Conservation (phyloP, 805 yeast species). For the Ogataea nitratoaversa region DNA sequence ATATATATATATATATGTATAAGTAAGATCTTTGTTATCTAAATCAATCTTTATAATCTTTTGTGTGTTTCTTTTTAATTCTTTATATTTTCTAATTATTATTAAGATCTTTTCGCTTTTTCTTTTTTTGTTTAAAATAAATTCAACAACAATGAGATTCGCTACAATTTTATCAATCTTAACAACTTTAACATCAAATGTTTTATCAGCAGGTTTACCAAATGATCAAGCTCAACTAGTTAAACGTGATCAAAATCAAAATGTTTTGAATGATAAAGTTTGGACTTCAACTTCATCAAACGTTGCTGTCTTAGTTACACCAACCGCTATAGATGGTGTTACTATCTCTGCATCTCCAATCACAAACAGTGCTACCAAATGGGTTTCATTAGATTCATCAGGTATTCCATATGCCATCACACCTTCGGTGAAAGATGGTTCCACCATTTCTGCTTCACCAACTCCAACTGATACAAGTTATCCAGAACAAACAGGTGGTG, state of each 20-base stretch:
- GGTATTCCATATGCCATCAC: constrained; percentile 42
- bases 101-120: no score
- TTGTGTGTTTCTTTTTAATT: background rate
- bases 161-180: background rate
- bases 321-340: constrained; percentile 51
- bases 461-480: constrained; percentile 33
- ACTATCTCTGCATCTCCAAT: constrained; percentile 41
- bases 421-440: constrained; percentile 34
- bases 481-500: constrained; percentile 35
- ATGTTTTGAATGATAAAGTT: constrained; percentile 20
- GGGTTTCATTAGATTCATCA: constrained; percentile 41
- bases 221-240: background rate
- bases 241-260: constrained; percentile 17
- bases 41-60: no score
- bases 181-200: constrained; percentile 1
- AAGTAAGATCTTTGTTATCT: no score
- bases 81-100: background rate
- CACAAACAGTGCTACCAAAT: constrained; percentile 33
- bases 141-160: constrained; percentile 1
- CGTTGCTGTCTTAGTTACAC: constrained; percentile 21
- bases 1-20: no score
- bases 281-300: constrained; percentile 36
- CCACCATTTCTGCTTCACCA: constrained; percentile 38
- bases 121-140: background rate
- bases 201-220: constrained; percentile 4